A percentile compares a stretch with the other conserved stretches of the same genome.
Evolutionary conservation across 1,284 basidiomycete species (phyloP).

Genomic region (Schizopora paradoxa): DNA sequence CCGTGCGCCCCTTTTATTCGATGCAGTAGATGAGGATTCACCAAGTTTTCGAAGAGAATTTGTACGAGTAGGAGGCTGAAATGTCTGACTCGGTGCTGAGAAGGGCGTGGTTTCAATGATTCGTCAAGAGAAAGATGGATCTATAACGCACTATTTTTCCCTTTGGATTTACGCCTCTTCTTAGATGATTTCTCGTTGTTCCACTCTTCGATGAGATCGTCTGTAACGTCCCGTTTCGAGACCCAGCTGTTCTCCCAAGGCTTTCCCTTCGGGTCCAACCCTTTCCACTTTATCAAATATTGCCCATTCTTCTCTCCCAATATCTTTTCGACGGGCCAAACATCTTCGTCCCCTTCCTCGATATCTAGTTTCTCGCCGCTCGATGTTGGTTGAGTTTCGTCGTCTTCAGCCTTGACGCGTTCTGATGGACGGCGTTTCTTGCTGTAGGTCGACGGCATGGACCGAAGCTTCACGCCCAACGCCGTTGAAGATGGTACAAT

Average conservation of each 20-base stretch:
- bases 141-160: not conserved
- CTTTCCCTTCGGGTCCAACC: conserved; percentile 12
- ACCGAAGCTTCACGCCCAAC: too few relatives aligned
- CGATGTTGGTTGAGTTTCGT: conserved; percentile 11
- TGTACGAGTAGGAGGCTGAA: too few relatives aligned
- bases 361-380: conserved; percentile 12
- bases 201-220: conserved; percentile 18
- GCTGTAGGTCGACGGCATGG: too few relatives aligned
- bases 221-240: conserved; percentile 14
- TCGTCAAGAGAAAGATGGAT: not conserved
- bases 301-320: conserved; percentile 6
- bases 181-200: conserved; percentile 11
- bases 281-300: conserved; percentile 14
- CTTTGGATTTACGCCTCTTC: conserved; percentile 3
- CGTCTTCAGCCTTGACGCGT: too few relatives aligned
- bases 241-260: conserved; percentile 18
- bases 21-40: not conserved
- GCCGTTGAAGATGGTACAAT: too few relatives aligned
- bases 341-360: conserved; percentile 9
- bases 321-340: conserved; percentile 12
- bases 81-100: too few relatives aligned
- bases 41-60: not conserved
- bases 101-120: too few relatives aligned
- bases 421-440: too few relatives aligned
- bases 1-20: not conserved